Evolutionary conservation across 2,329 filamentous ascomycete genomes (phyloP).

Genomic region (Zymoseptoria pseudotritici): DNA sequence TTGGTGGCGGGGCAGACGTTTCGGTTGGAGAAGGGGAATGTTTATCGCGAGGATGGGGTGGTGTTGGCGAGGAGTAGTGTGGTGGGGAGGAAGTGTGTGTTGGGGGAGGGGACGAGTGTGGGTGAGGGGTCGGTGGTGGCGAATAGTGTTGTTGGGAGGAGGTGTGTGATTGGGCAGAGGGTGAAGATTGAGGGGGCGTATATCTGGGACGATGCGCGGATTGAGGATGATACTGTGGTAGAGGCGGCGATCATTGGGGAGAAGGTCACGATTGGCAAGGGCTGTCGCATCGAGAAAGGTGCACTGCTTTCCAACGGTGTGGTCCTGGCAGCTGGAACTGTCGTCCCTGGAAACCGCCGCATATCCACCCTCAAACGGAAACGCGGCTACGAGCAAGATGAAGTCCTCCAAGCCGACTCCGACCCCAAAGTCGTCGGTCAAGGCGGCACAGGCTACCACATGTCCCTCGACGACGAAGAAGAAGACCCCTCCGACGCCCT

Average conservation of each 20-base stretch:
- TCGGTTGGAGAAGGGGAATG: slow-evolving; percentile 57
- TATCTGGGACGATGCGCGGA: slow-evolving; percentile 76
- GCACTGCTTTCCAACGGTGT: slow-evolving; percentile 75
- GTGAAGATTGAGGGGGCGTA: slow-evolving; percentile 72
- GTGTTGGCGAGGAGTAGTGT: slow-evolving; percentile 64
- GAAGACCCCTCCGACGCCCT: slow-evolving; percentile 49
- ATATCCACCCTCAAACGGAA: slow-evolving; percentile 43
- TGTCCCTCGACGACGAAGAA: slow-evolving; percentile 56
- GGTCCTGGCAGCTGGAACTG: slow-evolving; percentile 56
- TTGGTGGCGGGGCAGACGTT: slow-evolving; percentile 71
- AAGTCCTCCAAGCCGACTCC: slow-evolving; percentile 27
- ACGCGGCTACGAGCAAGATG: slow-evolving; percentile 36
- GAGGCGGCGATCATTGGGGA: slow-evolving; percentile 69
- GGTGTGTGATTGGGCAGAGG: slow-evolving; percentile 80
- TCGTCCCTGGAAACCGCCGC: slow-evolving; percentile 35
- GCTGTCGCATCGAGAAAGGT: slow-evolving; percentile 61
- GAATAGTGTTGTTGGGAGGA: slow-evolving; percentile 73
- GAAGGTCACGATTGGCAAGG: slow-evolving; percentile 62
- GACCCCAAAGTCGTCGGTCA: slow-evolving; percentile 51
- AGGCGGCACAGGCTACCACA: slow-evolving; percentile 53
- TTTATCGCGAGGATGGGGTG: slow-evolving; percentile 74
- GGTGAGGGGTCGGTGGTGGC: slow-evolving; percentile 63
- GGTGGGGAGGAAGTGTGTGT: slow-evolving; percentile 60
- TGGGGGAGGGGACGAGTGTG: slow-evolving; percentile 70
- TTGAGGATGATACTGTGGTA: slow-evolving; percentile 68